Base-by-base conservation (phyloP, 106 monocot species). In the Hemerocallis citrina region DNA sequence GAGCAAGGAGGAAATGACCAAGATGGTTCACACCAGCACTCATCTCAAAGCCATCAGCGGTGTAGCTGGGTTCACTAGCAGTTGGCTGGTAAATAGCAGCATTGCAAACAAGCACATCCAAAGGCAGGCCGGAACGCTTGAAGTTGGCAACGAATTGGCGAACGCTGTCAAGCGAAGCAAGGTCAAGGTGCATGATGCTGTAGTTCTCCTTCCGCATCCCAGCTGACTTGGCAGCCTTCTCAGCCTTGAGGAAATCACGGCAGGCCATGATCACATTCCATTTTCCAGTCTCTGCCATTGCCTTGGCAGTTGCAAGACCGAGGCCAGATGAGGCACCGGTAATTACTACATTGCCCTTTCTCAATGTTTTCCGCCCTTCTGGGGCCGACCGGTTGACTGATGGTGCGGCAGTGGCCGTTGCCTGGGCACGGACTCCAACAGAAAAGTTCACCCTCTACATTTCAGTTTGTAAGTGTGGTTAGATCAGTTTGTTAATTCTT, bases 181-280 rank as follows among this genome's bases (percentile, higher is more conserved):
- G 84, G 74, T 95, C 95, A 32, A 95, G 84, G 84, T 95, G 95
- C 75, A 90, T 83, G 32, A 95, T 57, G 27, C 64, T 73, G 71
- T 86, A 95, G 67, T 46, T 95, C 11, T 79, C 95, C 71, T 90
- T 86, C 36, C 45, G n/a, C 95, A 95, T 95, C 20, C 95, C 95
- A 0, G 58, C 76, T 0, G 95, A 75, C 60, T 86, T 90, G 34
- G 95, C 89, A 0, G 89, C 89, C 52, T 72, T 76, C 70, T 86
- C 83, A n/a, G 89, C 76, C 77, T 90, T 95, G 62, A 95, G 90
- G 68, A 95, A 95, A 76, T 95, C 90, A 4, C 95, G 74, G 81
- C 95, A 95, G 16, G 86, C 95, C 95, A 95, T 90, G 40, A 90
- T 69, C 25, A 90, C 83, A 22, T 95, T 34, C 95, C 95, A 95